Evolutionary conservation across 2,329 filamentous ascomycete genomes (phyloP), one percentile per base, ranked within the genome.

Genomic region (Botrytis pseudocinerea): DNA sequence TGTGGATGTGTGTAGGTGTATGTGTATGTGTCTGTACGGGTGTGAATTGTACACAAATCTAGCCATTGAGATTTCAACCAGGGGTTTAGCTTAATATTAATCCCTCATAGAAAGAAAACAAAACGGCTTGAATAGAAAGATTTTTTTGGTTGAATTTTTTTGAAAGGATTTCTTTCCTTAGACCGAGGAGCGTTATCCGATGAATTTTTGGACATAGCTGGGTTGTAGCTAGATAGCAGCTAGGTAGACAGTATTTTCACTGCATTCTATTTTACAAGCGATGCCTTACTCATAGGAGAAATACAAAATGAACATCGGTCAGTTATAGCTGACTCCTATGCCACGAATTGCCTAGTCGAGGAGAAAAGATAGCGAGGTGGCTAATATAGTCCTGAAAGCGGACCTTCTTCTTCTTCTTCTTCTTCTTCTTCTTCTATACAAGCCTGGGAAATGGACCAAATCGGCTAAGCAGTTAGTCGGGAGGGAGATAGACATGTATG

Each of bases 91-190:
- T 66, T 40, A 3, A 54, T 25, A 54, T 66, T 66, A 66, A 66
- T 66, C 64, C 64, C 64, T 66, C 64, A 66, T 66, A 54, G 64
- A 66, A 54, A 63, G 18, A 22, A 60, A 20, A 60, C n/a, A 51
- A 51, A 40, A 3, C 40, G n/a, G 22, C 32, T 22, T 64, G 16
- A 16, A 63, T 63, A 22, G 25, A 32, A 63, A 57, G 51, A 28
- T 54, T 54, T 54, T 54, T 40, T 61, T 40, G 18, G 35, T 35
- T 35, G 35, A 35, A 35, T 6, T 16, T 7, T 7, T 8, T 16
- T 28, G 38, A 63, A 63, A 63, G 61, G 28, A 63, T 42, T 63
- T 63, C n/a, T 40, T 63, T 42, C 60, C 10, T 62, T 44, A 40
- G 40, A 63, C 61, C 38, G 38, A 63, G 16, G 40, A 32, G 3